These are phyloP conservation scores for Herpetospermum pedunculosum DNA, from an alignment of 306 rosid species.

Conservation along the genomic window DNA sequence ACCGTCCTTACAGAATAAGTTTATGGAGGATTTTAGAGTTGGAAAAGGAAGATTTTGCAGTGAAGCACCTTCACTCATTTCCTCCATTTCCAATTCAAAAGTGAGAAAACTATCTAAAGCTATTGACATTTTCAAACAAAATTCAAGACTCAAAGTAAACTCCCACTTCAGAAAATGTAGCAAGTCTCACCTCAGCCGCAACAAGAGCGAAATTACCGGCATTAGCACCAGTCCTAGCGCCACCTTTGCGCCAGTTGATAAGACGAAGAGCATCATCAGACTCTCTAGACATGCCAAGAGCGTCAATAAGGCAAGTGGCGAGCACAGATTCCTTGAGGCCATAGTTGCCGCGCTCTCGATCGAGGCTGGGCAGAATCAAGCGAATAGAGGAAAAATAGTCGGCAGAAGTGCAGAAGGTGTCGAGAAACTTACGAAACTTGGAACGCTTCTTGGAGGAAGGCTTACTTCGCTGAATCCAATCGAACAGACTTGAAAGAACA, in stretches of 20 bases:
- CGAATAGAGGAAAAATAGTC: conserved; percentile 63
- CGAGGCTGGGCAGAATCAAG: conserved; percentile 68
- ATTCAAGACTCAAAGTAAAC: too few species aligned
- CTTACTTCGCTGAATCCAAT: conserved; percentile 70
- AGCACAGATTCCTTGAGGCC: conserved; percentile 90
- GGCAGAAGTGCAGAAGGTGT: conserved; percentile 46
- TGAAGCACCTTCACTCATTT: too few species aligned
- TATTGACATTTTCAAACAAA: too few species aligned
- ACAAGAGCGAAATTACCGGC: conserved; percentile 81
- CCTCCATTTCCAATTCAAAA: too few species aligned
- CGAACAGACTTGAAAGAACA: conserved; percentile 62
- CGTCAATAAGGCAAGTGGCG: conserved; percentile 76
- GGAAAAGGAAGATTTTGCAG: too few species aligned
- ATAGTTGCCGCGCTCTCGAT: conserved; percentile 73
- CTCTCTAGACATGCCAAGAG: conserved; percentile 68
- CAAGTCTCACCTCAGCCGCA: conserved; percentile 53
- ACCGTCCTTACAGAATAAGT: too few species aligned
- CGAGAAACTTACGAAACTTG: conserved; percentile 79
- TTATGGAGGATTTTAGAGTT: too few species aligned
- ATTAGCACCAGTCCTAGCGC: conserved; percentile 48
- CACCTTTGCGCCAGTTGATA: conserved; percentile 88
- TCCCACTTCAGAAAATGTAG: too few species aligned
- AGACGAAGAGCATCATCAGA: conserved; percentile 78
- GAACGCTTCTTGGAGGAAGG: conserved; percentile 62
- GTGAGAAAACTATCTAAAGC: too few species aligned